Conservation (phyloP, 306 rosid genomes). For the Quercus dentata region DNA sequence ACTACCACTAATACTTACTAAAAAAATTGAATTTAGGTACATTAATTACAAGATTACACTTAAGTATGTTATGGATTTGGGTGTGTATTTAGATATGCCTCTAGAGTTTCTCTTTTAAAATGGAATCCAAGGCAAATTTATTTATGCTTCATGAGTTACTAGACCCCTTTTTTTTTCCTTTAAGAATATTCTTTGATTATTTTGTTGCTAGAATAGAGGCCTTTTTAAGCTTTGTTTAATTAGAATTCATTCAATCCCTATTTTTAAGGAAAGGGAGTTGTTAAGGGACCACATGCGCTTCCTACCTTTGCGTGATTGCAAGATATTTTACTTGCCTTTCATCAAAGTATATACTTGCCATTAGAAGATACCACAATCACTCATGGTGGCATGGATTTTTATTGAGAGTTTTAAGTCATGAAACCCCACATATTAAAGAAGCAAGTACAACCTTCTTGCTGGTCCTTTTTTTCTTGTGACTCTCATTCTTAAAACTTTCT, state of each 20-base stretch:
- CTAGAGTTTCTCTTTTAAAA: no score
- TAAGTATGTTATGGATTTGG: no score
- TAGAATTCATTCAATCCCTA: background rate
- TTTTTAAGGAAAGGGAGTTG: background rate
- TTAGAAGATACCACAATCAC: background rate
- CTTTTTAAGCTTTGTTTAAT: background rate
- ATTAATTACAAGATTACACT: no score
- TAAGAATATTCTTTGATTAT: background rate
- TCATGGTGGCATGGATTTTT: background rate
- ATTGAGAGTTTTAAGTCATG: background rate
- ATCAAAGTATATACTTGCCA: background rate
- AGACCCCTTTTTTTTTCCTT: background rate
- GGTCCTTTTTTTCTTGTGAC: background rate
- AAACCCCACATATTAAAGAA: background rate
- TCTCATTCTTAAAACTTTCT: background rate
- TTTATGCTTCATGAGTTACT: background rate
- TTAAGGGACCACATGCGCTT: conserved; percentile 21
- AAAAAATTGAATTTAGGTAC: no score
- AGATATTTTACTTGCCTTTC: conserved; percentile 2
- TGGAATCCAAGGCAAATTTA: no score
- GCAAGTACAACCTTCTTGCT: background rate
- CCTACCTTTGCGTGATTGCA: conserved; percentile 21
- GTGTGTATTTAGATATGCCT: no score
- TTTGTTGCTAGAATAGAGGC: background rate
- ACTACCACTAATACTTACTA: no score